A percentile compares a stretch with the other conserved stretches of the same genome.
These are phyloP conservation scores for Rhodotorula glutinis DNA, from an alignment of 1,284 basidiomycete species.

Conservation along the genomic window DNA sequence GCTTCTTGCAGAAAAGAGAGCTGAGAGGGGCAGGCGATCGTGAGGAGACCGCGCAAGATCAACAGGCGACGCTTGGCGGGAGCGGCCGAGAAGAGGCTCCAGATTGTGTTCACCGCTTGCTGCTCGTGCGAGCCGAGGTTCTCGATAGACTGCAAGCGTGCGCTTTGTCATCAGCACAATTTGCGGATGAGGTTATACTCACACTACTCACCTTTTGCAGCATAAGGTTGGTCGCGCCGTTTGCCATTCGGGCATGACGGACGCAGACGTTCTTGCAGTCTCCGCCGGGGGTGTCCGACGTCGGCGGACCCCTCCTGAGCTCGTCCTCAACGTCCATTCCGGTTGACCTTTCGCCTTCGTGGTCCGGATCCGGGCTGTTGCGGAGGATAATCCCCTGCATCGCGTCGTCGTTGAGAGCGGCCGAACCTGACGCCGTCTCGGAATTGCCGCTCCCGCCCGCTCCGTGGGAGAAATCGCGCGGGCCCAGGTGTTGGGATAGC, in stretches of 20 bases:
- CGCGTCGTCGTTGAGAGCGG: slow-evolving; percentile 3
- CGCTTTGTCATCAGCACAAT: too few relatives aligned
- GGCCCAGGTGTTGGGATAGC: slow-evolving; percentile 25
- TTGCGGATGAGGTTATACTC: too few relatives aligned
- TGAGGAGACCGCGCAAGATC: slow-evolving; percentile 93
- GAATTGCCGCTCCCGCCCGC: neutral
- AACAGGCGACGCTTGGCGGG: slow-evolving; percentile 84
- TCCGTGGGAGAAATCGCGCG: slow-evolving; percentile 1
- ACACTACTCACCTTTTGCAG: slow-evolving; percentile 75
- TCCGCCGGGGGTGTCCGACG: slow-evolving; percentile 40
- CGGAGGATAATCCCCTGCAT: slow-evolving; percentile 6
- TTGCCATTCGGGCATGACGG: slow-evolving; percentile 94
- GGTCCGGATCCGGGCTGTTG: neutral
- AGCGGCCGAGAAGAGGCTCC: slow-evolving; percentile 95
- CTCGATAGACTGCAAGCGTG: slow-evolving; percentile 74
- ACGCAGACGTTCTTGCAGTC: slow-evolving; percentile 74
- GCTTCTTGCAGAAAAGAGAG: slow-evolving; percentile 95
- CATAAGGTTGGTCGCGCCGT: slow-evolving; percentile 87
- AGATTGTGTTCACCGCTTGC: slow-evolving; percentile 84
- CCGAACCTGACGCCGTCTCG: neutral
- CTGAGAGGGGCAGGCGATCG: slow-evolving; percentile 99
- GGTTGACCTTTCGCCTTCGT: neutral
- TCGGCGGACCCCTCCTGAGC: slow-evolving; percentile 33
- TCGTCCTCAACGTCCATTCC: slow-evolving; percentile 34
- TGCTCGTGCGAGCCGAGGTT: slow-evolving; percentile 84